These are phyloP conservation scores for Borealophlyctis nickersoniae DNA, from an alignment of 192 early-diverging fungal genomes.

Conservation along the genomic window DNA sequence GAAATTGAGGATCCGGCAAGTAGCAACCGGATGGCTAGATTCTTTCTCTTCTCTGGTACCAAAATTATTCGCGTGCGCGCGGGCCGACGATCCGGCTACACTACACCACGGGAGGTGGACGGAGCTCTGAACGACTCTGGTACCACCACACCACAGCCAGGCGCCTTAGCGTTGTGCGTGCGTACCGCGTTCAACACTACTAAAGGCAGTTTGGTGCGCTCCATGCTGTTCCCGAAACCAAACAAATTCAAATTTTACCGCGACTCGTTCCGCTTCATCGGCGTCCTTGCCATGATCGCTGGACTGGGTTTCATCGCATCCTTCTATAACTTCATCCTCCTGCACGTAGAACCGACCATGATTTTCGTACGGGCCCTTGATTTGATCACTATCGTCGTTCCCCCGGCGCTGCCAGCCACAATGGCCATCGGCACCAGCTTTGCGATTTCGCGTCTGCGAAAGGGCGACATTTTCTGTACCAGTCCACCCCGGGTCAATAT, in stretches of 20 bases:
- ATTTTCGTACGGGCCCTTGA: constrained; percentile 92
- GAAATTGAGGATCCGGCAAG: constrained; percentile 62
- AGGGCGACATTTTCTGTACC: constrained; percentile 85
- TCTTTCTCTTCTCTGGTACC: constrained; percentile 91
- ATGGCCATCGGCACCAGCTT: constrained; percentile 97
- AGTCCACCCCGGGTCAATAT: constrained; percentile 89
- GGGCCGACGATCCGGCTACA: constrained; percentile 27
- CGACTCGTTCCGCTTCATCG: constrained; percentile 96
- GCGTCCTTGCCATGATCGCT: constrained; percentile 82
- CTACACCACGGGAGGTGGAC: constrained; percentile 34
- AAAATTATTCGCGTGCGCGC: constrained; percentile 78
- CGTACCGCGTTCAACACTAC: constrained; percentile 95
- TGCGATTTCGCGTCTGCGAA: constrained; percentile 82
- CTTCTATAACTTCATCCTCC: constrained; percentile 81
- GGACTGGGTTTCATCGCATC: constrained; percentile 82
- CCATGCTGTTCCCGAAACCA: constrained; percentile 95
- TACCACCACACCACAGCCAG: constrained; percentile 14
- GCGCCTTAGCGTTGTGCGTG: constrained; percentile 81
- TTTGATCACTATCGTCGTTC: constrained; percentile 94
- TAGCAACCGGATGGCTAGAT: constrained; percentile 71
- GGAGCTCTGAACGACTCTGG: constrained; percentile 29
- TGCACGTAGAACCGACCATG: constrained; percentile 62
- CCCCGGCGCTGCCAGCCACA: constrained; percentile 94
- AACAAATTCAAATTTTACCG: constrained; percentile 95
- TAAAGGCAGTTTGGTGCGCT: constrained; percentile 91